These are phyloP conservation scores for Wallacemonas sp. DNA, from an alignment of 208 protist genomes.

Conservation along the genomic window DNA sequence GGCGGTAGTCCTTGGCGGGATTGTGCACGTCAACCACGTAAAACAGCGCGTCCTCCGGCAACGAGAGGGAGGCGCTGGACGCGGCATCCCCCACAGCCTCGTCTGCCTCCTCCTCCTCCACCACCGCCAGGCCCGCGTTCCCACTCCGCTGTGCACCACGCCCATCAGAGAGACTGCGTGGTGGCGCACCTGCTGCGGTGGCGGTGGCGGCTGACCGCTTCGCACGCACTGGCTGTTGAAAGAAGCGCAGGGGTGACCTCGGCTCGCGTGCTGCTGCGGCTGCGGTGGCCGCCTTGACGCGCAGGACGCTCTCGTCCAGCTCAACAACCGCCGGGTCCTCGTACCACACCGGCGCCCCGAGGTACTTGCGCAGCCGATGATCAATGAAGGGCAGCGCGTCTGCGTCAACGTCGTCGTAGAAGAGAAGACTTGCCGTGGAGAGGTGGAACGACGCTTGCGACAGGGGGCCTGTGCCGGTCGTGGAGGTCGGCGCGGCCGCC, in stretches of 20 bases:
- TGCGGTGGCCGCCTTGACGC: neutral
- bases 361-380: conserved; percentile 6
- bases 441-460: conserved; percentile 2
- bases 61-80: neutral
- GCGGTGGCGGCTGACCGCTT: neutral
- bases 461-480: neutral
- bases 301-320: neutral
- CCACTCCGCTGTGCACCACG: too few species aligned
- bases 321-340: neutral
- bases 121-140: too few species aligned
- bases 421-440: conserved; percentile 40
- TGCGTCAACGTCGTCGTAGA: conserved; percentile 42
- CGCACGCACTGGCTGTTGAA: neutral
- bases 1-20: neutral
- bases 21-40: neutral
- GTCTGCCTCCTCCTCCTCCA: neutral
- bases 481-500: neutral
- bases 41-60: conserved; percentile 1
- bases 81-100: neutral
- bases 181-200: too few species aligned
- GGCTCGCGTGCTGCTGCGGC: neutral
- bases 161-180: too few species aligned
- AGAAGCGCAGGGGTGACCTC: neutral
- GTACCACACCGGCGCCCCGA: conserved; percentile 6
- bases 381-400: conserved; percentile 20